phyloP scores from a whole-genome alignment of 306 rosid genomes.

The Ammopiptanthus mongolicus region DNA sequence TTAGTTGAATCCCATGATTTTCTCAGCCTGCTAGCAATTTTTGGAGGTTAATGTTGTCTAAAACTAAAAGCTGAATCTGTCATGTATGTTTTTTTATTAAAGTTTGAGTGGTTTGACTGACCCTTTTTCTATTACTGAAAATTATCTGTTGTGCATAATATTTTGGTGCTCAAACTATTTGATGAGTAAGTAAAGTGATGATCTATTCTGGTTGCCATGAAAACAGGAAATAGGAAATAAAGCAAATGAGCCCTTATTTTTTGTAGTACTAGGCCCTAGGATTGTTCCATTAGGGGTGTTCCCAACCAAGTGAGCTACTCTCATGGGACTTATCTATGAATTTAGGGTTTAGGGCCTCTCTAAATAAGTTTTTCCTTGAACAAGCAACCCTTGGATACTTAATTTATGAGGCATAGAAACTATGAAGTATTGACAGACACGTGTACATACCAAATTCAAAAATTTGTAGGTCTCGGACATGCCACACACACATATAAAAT shows the following conservation, averaged over 20 bases:
- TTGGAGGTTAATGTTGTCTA: background rate
- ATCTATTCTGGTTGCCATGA: too few relatives aligned
- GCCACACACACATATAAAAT: too few relatives aligned
- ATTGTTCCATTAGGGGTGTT: background rate
- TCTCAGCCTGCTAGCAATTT: background rate
- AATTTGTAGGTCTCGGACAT: background rate
- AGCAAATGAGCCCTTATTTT: too few relatives aligned
- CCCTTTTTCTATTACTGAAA: background rate
- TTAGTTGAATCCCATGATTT: background rate
- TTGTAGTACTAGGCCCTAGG: background rate
- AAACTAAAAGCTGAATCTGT: background rate
- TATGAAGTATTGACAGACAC: background rate
- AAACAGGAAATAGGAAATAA: too few relatives aligned
- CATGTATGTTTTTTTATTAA: background rate
- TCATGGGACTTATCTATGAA: background rate
- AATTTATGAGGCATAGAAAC: background rate
- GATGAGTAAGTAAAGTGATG: background rate
- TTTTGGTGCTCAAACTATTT: background rate
- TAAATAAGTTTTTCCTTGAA: background rate
- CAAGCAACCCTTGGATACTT: background rate
- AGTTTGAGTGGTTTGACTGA: background rate
- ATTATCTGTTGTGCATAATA: background rate
- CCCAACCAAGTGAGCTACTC: too few relatives aligned
- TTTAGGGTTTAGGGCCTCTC: slow-evolving; percentile 8
- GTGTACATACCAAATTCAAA: background rate